Percentiles rank a stretch among this genome's conserved stretches.
Evolutionary conservation across 2,329 filamentous ascomycete species (phyloP).

Genomic region (Herpotrichia juniperi): DNA sequence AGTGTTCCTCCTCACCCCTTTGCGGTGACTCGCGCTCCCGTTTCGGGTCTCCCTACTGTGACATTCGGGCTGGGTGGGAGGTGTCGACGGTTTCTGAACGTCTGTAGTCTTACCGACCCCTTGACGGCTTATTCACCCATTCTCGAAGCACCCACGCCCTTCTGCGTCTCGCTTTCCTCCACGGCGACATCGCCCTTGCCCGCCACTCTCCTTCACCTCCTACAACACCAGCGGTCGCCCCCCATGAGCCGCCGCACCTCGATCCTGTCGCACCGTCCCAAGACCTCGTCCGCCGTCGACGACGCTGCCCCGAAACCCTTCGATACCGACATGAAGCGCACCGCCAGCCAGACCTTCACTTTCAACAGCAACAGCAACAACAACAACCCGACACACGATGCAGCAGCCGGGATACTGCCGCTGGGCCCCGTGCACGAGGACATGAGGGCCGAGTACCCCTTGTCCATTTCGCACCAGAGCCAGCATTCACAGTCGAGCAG

Average conservation of each 20-base stretch:
- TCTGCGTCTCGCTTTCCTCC: not conserved
- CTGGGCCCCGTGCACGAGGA: slow-evolving; percentile 40
- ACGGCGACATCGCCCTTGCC: not conserved
- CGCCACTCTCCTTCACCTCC: slow-evolving; percentile 3
- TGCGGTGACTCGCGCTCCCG: not conserved
- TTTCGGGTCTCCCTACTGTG: not conserved
- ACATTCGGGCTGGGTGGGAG: not conserved
- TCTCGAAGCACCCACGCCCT: not conserved
- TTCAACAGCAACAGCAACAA: slow-evolving; percentile 27
- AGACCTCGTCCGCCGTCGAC: slow-evolving; percentile 52
- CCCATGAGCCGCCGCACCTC: slow-evolving; percentile 44
- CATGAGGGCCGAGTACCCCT: slow-evolving; percentile 1
- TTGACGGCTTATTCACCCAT: not conserved
- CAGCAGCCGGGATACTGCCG: too few relatives aligned
- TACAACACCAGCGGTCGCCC: slow-evolving; percentile 19
- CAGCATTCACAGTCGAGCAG: slow-evolving; percentile 30
- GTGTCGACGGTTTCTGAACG: not conserved
- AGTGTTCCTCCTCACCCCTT: too few relatives aligned
- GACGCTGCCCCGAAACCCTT: slow-evolving; percentile 33
- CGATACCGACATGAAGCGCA: slow-evolving; percentile 42
- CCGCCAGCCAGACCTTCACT: slow-evolving; percentile 46
- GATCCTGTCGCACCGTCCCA: slow-evolving; percentile 45
- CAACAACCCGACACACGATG: too few relatives aligned
- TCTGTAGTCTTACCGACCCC: not conserved
- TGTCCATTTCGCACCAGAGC: slow-evolving; percentile 5